Evolutionary conservation across 1,284 basidiomycete species (phyloP), one percentile per base, ranked within the genome.

Genomic region (Austroboletus niveus): DNA sequence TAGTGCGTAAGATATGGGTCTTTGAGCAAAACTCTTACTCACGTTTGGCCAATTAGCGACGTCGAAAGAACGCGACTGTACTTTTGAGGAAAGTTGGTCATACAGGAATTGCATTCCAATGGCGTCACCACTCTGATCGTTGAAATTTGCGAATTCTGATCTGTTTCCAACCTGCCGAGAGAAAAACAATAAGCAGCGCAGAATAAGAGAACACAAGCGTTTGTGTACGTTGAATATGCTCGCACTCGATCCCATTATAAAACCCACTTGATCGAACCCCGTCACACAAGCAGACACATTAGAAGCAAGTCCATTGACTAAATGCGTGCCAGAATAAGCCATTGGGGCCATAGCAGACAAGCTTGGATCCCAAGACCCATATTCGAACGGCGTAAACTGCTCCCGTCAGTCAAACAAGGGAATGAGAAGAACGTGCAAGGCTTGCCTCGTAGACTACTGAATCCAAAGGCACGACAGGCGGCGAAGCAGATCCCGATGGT

Each of bases 41-140:
- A 75, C 75, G 51, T 74, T 86, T 2, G 85, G 84, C 83, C 83
- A 86, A 58, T 83, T 83, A 9, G 84, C 84, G 20, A 85, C 81
- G 64, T 84, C 79, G 45, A 84, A 74, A 4, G 75, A 75, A 44
- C 78, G 72, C 17, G 79, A 81, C 11, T 76, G 73, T 4, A 83
- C 76, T 42, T 71, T 70, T 12, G 60, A 62, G 15, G 57, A 53
- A 15, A 84, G 66, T 58, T 81, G 77, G 0, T 76, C 65, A 6
- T 69, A 65, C 5, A 85, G 66, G 24, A 80, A 65, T 47, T 77
- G 76, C 35, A 82, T 61, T 24, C 57, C 68, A 15, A 77, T 48
- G 8, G 69, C 73, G 29, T 69, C 61, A 5, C 71, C 69, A 34
- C 80, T 73, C 6, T 60, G 35, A 8, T 22, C 9, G 11, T 52